A percentile compares a stretch with the other conserved stretches of the same genome.
phyloP scores from a whole-genome alignment of 1,139 yeast species.

The Pichia cactophila region DNA sequence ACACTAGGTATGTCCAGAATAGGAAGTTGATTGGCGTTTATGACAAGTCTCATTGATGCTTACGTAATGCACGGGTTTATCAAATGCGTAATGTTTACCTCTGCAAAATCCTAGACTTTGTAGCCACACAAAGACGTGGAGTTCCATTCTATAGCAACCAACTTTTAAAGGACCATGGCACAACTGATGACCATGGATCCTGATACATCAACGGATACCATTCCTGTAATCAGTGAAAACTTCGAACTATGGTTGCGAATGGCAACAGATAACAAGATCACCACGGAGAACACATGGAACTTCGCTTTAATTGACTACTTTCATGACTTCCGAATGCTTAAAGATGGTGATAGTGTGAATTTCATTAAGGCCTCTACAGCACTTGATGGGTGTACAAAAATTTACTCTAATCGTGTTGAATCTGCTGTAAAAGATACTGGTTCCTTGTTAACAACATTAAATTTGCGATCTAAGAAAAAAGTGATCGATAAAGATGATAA shows the following conservation, averaged over 20 bases:
- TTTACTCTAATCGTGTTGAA: conserved; percentile 80
- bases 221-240: conserved; percentile 36
- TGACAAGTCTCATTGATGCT: not conserved
- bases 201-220: not conserved
- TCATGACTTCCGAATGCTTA: conserved; percentile 55
- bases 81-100: not conserved
- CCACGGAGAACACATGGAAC: conserved; percentile 40
- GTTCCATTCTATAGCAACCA: not conserved
- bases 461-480: conserved; percentile 25
- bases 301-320: conserved; percentile 60
- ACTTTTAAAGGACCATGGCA: not conserved
- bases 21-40: not conserved
- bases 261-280: conserved; percentile 69
- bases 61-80: not conserved
- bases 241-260: conserved; percentile 91
- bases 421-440: conserved; percentile 91
- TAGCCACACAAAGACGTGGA: not conserved
- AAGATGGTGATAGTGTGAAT: conserved; percentile 56
- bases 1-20: not conserved
- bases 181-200: not conserved
- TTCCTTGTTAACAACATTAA: conserved; percentile 66
- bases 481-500: conserved; percentile 18
- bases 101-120: not conserved
- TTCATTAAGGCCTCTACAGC: conserved; percentile 77
- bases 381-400: conserved; percentile 78